These are phyloP conservation scores for Gymnopilus junonius DNA, from an alignment of 768 basidiomycete genomes.

Conservation along the genomic window DNA sequence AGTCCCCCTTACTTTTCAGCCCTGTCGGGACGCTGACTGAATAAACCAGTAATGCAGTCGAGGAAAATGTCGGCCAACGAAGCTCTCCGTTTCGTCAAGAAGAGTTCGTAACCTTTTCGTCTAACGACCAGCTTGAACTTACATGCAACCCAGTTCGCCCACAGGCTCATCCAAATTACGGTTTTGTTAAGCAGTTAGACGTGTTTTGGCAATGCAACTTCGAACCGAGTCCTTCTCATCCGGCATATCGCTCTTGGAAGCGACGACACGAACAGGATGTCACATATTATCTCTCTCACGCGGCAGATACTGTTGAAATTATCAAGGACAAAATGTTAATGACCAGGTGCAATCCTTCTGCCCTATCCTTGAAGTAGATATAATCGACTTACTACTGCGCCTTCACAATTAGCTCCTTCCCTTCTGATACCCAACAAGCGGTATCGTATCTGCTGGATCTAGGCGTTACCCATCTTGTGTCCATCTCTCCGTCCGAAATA, in stretches of 20 bases:
- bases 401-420: conserved; percentile 52
- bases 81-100: conserved; percentile 54
- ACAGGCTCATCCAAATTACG: conserved; percentile 50
- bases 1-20: conserved; percentile 21
- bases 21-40: not conserved
- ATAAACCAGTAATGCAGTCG: conserved; percentile 51
- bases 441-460: conserved; percentile 54
- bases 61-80: conserved; percentile 42
- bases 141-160: conserved; percentile 21
- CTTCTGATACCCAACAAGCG: conserved; percentile 52
- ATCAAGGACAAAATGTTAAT: conserved; percentile 54
- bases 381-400: not conserved
- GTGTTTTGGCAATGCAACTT: conserved; percentile 56
- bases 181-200: conserved; percentile 64
- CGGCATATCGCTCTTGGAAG: conserved; percentile 62
- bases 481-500: conserved; percentile 56
- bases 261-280: conserved; percentile 57
- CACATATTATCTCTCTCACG: conserved; percentile 51
- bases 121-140: too few relatives aligned
- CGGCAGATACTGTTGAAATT: conserved; percentile 56
- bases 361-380: not conserved
- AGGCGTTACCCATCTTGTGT: conserved; percentile 56
- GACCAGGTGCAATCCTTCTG: conserved; percentile 44
- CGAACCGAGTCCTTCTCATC: conserved; percentile 43
- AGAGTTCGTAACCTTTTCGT: conserved; percentile 38